Evolutionary conservation across 345 rosid genomes (phyloP), one percentile per base, ranked within the genome.

Genomic region (Isatis tinctoria): DNA sequence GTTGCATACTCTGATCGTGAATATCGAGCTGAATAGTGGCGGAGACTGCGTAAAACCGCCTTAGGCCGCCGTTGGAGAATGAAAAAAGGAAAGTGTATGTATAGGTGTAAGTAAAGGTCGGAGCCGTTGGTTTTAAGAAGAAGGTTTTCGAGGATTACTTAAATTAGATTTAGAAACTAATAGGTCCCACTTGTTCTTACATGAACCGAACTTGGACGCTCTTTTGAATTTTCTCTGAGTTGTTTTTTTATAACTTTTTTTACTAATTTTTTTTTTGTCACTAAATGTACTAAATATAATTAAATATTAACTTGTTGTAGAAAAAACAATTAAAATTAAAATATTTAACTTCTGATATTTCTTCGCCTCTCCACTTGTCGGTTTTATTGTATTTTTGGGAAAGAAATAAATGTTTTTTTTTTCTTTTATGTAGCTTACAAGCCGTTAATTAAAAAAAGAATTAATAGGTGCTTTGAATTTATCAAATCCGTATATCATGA

Each of bases 121-220:
- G 68, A 77, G 73, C 80, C 80, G 80, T 71, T 71, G 76, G 73
- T 71, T 71, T 71, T 65, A n/a, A n/a, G 28, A 77, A 49, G 67
- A 77, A 70, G 70, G 79, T 62, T 76, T 76, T 76, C 5, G 44
- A 11, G 32, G 30, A 35, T 10, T 57, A 27, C 52, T 69, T 69
- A 48, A 28, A 63, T 63, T 45, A 69, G 52, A 60, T 75, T 68
- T 43, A 66, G 40, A 40, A 32, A 58, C 57, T 35, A n/a, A 12
- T 69, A 28, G 80, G 76, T 14, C 80, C 80, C 63, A 77, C 63
- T 63, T 0, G 67, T 64, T 40, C 75, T 77, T 71, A 65, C 80
- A 77, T 77, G 80, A 77, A 72, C 73, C 57, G 80, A 77, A 77
- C 76, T 77, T 77, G 53, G 80, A 77, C 80, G 58, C 64, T 2